Evolutionary conservation across 208 protist species (phyloP), one percentile per base, ranked within the genome.

Genomic region (Wallacemonas rigidus): DNA sequence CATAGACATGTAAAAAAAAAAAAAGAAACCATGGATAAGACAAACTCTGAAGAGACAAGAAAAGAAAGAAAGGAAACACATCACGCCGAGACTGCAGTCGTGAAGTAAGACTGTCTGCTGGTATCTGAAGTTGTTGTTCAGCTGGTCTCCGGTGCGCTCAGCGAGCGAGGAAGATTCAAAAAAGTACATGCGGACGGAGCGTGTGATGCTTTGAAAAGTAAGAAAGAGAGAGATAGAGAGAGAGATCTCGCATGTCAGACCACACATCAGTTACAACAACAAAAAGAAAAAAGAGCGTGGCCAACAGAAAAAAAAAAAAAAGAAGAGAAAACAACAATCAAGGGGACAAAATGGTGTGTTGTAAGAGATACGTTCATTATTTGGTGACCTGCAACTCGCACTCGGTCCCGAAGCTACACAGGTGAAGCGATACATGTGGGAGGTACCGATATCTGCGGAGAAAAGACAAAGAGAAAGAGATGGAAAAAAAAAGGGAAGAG

Each of bases 1-100:
- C 9, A 15, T 26, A n/a, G 53, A 36, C 5, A 57, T 17, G 12
- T 14, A 50, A 50, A 50, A 50, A 12, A 50, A 50, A 50, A 50
- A 50, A 6, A 51, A 69, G 41, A 41, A 56, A 12, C 12, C 39
- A n/a, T 48, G 45, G 26, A 1, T 1, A n/a, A n/a, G 38, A 36
- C 26, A 26, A 26, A 0, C 26, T 0, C 26, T 26, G 14, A 58
- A 6, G 45, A 26, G 11, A 71, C 8, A 35, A 6, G 50, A 60
- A 17, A 40, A 71, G n/a, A 57, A 60, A 71, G 45, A 71, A 47
- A 57, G 53, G 14, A 17, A 57, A 35, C 6, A 0, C 11, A 57
- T 57, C 15, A 57, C 8, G 1, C 17, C 5, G 53, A 57, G 53
- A n/a, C 53, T 5, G 45, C 45, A 50, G 45, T 50, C 45, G 45